Evolutionary conservation across 1,139 yeast species (phyloP).

Genomic region (Debaryomyces sp.): DNA sequence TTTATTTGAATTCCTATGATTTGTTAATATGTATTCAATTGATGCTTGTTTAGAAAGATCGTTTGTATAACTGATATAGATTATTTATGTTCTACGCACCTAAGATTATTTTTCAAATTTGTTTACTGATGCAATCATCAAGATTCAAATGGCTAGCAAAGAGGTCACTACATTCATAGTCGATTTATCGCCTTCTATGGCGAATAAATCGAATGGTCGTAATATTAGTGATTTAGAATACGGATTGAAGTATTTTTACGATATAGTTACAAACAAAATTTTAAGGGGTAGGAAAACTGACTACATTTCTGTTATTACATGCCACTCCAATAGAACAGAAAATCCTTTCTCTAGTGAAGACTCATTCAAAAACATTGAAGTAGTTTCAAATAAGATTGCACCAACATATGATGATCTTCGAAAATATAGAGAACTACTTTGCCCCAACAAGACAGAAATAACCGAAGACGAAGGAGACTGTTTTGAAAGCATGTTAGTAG

Average conservation of each 20-base stretch:
- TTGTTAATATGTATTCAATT: background rate
- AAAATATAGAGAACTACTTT: slow-evolving; percentile 13
- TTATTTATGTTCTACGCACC: background rate
- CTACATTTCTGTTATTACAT: slow-evolving; percentile 48
- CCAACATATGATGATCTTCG: slow-evolving; percentile 27
- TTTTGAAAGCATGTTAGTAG: slow-evolving; percentile 31
- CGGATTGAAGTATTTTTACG: slow-evolving; percentile 44
- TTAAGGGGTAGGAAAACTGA: slow-evolving; percentile 60
- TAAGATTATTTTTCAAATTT: background rate
- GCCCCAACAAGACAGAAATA: slow-evolving; percentile 8
- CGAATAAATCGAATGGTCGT: slow-evolving; percentile 21
- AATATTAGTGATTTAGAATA: slow-evolving; percentile 34
- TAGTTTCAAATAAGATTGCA: slow-evolving; percentile 24
- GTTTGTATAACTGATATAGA: background rate
- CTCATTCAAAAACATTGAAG: slow-evolving; percentile 29
- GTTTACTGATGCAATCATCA: background rate
- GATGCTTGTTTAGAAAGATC: background rate
- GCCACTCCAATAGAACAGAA: slow-evolving; percentile 33
- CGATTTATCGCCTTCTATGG: slow-evolving; percentile 54
- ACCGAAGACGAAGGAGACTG: slow-evolving; percentile 24
- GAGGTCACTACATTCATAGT: slow-evolving; percentile 57
- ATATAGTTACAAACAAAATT: slow-evolving; percentile 45
- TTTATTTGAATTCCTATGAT: background rate
- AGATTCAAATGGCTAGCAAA: slow-evolving; percentile 34
- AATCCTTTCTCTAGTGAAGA: slow-evolving; percentile 24